Base-by-base conservation (phyloP, 495 filamentous ascomycete species). In the Trichoderma parareesei region DNA sequence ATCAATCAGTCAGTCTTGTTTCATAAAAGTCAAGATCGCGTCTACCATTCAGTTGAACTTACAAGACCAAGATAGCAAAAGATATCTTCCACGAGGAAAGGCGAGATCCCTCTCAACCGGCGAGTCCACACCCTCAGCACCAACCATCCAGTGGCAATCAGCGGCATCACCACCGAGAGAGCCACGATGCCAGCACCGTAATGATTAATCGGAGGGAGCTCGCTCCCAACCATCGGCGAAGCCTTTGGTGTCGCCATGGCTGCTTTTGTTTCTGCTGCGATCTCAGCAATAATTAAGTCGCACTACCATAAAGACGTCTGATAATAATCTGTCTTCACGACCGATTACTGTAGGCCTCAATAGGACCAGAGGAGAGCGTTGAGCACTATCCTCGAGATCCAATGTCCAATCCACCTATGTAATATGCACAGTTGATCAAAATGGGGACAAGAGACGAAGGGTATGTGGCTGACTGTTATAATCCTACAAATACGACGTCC, bases 21-120 rank as follows among this genome's bases (percentile, higher is more conserved):
- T n/a, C 44, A 6, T 6, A 48, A 48, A 14, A 16, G 5, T 16
- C 2, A 60, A 60, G 8, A 5, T 35, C 27, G 7, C 55, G 7
- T 40, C 6, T 40, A 35, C 13, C 27, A 27, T 60, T 4, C 8
- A 18, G 13, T 16, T 27, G 27, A 60, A 60, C 55, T 60, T 11
- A 60, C 55, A 27, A 60, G 55, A 9, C 33, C 27, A 40, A 60
- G n/a, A 60, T 60, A 60, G 38, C 55, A 60, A n/a, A 60, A 8
- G n/a, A 60, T 60, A 40, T 60, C 55, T 16, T 60, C 55, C 11
- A 60, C 2, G 20, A 37, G 27, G n/a, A 60, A 35, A 16, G 27
- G 5, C 5, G 55, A 60, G n/a, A 60, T 40, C 13, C 38, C 38
- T 35, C 55, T 35, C n/a, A 60, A 13, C 11, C 27, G 33, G 10